These are phyloP conservation scores for Chaetoceros muelleri DNA, from an alignment of 108 stramenopile genomes.

Conservation along the genomic window DNA sequence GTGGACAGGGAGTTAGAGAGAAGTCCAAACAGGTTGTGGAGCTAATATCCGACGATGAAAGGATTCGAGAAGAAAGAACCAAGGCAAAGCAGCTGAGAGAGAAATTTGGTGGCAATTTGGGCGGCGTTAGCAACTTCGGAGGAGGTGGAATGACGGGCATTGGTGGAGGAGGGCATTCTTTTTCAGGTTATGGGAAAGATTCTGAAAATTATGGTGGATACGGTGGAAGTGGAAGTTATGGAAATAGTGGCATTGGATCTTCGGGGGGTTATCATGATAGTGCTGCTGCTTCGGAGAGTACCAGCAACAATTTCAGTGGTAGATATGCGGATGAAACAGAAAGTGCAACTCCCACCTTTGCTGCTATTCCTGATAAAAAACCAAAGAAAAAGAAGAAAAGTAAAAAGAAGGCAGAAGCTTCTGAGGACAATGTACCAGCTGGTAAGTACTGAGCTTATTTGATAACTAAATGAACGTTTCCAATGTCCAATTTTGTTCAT, in stretches of 20 bases:
- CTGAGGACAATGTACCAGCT: constrained; percentile 5
- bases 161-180: constrained; percentile 25
- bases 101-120: constrained; percentile 47
- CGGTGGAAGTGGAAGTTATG: constrained; percentile 40
- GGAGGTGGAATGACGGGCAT: constrained; percentile 22
- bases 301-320: constrained; percentile 12
- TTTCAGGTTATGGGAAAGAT: constrained; percentile 68
- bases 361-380: constrained; percentile 39
- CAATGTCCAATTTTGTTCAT: neutral
- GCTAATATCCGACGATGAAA: constrained; percentile 80
- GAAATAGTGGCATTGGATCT: constrained; percentile 64
- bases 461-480: neutral
- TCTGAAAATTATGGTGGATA: constrained; percentile 13
- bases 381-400: constrained; percentile 73
- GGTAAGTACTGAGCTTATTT: neutral
- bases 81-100: constrained; percentile 78
- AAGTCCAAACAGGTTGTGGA: constrained; percentile 91
- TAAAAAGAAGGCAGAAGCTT: constrained; percentile 37
- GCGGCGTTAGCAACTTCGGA: constrained; percentile 20
- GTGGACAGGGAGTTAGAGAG: constrained; percentile 82
- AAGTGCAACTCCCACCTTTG: constrained; percentile 44
- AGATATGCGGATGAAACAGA: constrained; percentile 14
- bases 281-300: constrained; percentile 17
- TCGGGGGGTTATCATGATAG: constrained; percentile 35
- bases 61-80: constrained; percentile 86